Percentiles rank a stretch among this genome's conserved stretches.
Conservation (phyloP, 441 rosid species). For the Syzygium syzygioides region DNA sequence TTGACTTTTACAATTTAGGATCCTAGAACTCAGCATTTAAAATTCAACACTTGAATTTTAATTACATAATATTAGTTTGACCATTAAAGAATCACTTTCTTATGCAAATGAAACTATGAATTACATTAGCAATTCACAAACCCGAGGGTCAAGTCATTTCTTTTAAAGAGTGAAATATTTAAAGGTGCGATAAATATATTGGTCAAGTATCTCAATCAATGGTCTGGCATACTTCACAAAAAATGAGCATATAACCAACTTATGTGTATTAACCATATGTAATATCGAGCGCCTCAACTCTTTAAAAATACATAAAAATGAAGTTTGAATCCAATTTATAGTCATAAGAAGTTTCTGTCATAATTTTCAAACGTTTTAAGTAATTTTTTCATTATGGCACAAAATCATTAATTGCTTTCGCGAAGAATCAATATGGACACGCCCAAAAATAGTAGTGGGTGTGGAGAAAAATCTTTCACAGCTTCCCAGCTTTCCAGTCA, state of each 20-base stretch:
- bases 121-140: neutral
- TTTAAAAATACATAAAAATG: neutral
- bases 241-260: neutral
- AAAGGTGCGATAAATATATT: neutral
- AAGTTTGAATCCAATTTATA: neutral
- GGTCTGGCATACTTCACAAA: neutral
- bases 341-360: neutral
- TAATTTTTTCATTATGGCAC: neutral
- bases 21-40: neutral
- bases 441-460: neutral
- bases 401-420: neutral
- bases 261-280: neutral
- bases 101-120: neutral
- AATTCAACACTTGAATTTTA: neutral
- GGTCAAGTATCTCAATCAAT: neutral
- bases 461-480: neutral
- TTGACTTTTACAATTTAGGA: neutral
- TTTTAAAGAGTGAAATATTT: neutral
- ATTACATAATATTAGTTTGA: neutral
- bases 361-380: neutral
- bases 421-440: neutral
- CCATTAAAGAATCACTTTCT: neutral
- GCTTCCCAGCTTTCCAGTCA: neutral
- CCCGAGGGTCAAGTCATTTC: neutral
- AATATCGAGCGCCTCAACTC: neutral